Evolutionary conservation across 2,329 filamentous ascomycete species (phyloP).

Genomic region (Verticillium klebahnii): DNA sequence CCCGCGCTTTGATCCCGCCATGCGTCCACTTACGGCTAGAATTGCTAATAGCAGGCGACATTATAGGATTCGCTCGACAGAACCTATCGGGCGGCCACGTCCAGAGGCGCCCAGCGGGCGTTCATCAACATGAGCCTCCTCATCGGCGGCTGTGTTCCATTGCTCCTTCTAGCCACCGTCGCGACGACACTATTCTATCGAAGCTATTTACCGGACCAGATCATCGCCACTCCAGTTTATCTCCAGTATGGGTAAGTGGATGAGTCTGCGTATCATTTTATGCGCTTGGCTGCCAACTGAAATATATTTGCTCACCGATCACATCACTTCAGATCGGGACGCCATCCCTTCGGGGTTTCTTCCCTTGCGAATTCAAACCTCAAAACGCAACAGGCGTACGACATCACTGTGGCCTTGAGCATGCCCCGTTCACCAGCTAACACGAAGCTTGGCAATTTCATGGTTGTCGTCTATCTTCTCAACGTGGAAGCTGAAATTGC

Average conservation of each 20-base stretch:
- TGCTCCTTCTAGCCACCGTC: constrained; percentile 43
- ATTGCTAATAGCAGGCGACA: not conserved
- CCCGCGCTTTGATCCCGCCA: not conserved
- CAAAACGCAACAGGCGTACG: constrained; percentile 74
- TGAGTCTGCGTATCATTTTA: not conserved
- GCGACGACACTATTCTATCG: constrained; percentile 51
- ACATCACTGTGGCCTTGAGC: constrained; percentile 69
- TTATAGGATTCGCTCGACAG: constrained; percentile 7
- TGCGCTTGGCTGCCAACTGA: not conserved
- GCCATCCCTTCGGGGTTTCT: constrained; percentile 49
- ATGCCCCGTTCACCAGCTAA: constrained; percentile 78
- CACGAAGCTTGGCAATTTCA: constrained; percentile 81
- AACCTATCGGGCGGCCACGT: constrained; percentile 36
- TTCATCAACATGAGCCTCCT: constrained; percentile 44
- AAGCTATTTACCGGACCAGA: constrained; percentile 51
- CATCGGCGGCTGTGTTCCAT: constrained; percentile 31
- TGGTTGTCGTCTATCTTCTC: constrained; percentile 76
- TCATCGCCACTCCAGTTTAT: constrained; percentile 47
- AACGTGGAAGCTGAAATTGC: constrained; percentile 20
- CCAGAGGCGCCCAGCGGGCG: constrained; percentile 44
- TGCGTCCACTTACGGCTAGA: not conserved
- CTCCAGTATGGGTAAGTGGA: constrained; percentile 52
- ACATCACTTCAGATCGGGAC: constrained; percentile 31
- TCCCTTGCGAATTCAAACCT: constrained; percentile 46
- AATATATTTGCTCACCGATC: not conserved